Base-by-base conservation (phyloP, 2,329 filamentous ascomycete genomes). In the Exophiala dermatitidis region DNA sequence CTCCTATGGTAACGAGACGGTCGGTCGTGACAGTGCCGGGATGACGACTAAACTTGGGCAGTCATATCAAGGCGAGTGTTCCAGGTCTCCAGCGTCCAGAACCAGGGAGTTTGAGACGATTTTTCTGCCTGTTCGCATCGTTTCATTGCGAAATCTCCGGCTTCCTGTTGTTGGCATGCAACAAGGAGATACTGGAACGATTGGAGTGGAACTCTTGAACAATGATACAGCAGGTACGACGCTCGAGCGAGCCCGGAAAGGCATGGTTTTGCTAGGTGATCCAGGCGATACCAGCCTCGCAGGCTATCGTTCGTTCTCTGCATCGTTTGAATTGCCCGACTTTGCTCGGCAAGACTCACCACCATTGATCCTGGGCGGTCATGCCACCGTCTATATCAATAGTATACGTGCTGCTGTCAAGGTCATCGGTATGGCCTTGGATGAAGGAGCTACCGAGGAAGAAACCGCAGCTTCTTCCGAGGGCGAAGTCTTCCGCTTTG, bases 131-230 rank as follows among this genome's bases (percentile, higher is more conserved):
- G 89, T 91, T 4, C 83, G 80, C 41, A 82, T 97, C 49, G 84
- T 88, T 42, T 97, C 90, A 62, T 84, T 96, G 41, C 85, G 91
- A 26, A 95, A 95, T 62, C 75, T 98, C 5, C 82, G 91, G 3
- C 75, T 96, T 2, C 88, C 91, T 0, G 90, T 96, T 0, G 81
- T 82, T 44, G 81, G 78, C 0, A 77, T 97, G 5, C 78, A 84
- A 47, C 78, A 84, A 10, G 89, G 88, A 6, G 91, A 98, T 69
- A 90, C 91, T 4, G 93, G 91, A 0, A 96, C 90, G 0, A 79
- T 98, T 50, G 91, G 90, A 0, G 52, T 63, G n/a, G 60, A 61
- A 47, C 44, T 38, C 34, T 10, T 50, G 30, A 40, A 44, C 29
- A 32, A n/a, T 32, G 7, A 31, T 4, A 9, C 19, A 5, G 44